phyloP scores from a whole-genome alignment of 2,329 filamentous ascomycete genomes.

The Thermomyces lanuginosus region DNA sequence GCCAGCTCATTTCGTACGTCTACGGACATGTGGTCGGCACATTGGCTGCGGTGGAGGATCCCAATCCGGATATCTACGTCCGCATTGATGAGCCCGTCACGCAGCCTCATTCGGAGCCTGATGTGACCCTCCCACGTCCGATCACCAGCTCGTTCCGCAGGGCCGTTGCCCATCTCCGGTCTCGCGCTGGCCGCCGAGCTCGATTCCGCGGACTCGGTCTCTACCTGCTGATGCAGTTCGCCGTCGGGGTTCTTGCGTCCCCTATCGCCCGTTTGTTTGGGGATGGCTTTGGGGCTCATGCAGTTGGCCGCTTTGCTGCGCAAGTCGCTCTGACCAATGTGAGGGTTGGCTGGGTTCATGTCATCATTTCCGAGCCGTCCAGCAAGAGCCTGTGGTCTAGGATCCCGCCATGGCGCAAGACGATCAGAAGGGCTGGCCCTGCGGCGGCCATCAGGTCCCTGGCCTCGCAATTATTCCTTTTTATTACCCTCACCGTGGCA shows the following conservation, averaged over 20 bases:
- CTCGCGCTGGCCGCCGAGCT: constrained; percentile 46
- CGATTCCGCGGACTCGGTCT: constrained; percentile 52
- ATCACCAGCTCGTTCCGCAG: constrained; percentile 45
- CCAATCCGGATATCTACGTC: constrained; percentile 37
- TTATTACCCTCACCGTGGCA: constrained; percentile 27
- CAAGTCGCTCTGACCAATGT: constrained; percentile 50
- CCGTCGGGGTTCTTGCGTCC: constrained; percentile 27
- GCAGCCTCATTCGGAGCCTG: constrained; percentile 19
- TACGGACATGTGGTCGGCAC: constrained; percentile 44
- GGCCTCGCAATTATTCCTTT: constrained; percentile 32
- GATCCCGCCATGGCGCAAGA: constrained; percentile 44
- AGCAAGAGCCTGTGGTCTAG: constrained; percentile 50
- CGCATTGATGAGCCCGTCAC: constrained; percentile 30
- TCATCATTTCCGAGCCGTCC: constrained; percentile 58
- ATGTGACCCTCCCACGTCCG: constrained; percentile 36
- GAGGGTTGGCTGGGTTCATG: constrained; percentile 67
- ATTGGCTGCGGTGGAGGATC: constrained; percentile 48
- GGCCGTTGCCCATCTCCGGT: constrained; percentile 44
- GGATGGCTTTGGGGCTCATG: constrained; percentile 23
- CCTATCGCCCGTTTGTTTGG: constrained; percentile 27
- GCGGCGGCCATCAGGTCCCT: constrained; percentile 47
- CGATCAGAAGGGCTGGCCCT: constrained; percentile 55
- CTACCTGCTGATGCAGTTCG: constrained; percentile 33
- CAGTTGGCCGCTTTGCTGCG: constrained; percentile 40
- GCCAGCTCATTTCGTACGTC: constrained; percentile 35